A percentile compares a stretch with the other conserved stretches of the same genome.
Evolutionary conservation across 192 early-diverging fungal species (phyloP).

Genomic region (Coemansia sp.): DNA sequence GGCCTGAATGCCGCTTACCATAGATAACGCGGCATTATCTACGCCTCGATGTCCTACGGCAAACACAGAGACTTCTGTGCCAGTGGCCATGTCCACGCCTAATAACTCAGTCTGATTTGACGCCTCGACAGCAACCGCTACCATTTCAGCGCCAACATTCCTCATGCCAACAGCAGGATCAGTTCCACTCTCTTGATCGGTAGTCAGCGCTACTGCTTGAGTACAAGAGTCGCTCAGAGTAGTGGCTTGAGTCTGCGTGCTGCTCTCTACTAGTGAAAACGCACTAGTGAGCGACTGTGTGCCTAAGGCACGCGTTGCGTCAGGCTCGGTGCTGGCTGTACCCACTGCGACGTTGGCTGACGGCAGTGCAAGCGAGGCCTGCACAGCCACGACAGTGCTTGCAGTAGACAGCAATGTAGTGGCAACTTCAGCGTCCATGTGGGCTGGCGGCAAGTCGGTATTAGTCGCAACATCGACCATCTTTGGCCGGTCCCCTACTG

Average conservation of each 20-base stretch:
- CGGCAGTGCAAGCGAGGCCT: constrained; percentile 13
- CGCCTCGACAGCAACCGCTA: neutral
- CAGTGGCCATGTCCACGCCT: constrained; percentile 3
- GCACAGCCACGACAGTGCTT: neutral
- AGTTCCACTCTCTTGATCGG: constrained; percentile 9
- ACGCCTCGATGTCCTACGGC: constrained; percentile 4
- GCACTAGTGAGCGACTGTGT: constrained; percentile 9
- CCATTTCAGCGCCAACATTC: constrained; percentile 13
- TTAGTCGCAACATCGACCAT: constrained; percentile 35
- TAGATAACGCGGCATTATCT: neutral
- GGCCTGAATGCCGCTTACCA: constrained; percentile 6
- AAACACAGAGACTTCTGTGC: constrained; percentile 15
- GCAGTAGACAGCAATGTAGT: neutral
- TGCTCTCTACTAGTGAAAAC: neutral
- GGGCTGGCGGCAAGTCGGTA: constrained; percentile 18
- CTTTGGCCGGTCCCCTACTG: constrained; percentile 12
- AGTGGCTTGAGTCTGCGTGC: constrained; percentile 2
- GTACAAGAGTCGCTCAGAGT: neutral
- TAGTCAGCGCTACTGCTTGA: neutral
- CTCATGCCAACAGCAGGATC: constrained; percentile 19
- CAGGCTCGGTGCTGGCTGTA: constrained; percentile 12
- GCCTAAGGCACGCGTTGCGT: constrained; percentile 6
- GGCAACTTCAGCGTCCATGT: constrained; percentile 1
- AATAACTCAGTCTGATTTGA: constrained; percentile 2
- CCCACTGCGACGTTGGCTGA: constrained; percentile 8